These are phyloP conservation scores for Ceratobasidium sp. DNA, from an alignment of 1,284 basidiomycete genomes.

Conservation along the genomic window DNA sequence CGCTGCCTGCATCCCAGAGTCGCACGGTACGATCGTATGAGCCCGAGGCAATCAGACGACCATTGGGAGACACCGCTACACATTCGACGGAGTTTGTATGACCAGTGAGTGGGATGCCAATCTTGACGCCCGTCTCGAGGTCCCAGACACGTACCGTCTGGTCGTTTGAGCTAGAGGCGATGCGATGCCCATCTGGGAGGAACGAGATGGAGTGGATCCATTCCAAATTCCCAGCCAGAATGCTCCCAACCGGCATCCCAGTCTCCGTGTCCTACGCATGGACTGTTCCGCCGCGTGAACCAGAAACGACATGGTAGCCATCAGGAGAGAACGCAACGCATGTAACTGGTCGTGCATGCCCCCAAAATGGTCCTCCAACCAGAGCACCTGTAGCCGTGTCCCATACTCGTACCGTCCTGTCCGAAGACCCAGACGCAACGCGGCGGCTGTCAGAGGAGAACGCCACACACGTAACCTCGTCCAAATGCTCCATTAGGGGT, in stretches of 20 bases:
- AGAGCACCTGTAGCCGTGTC: constrained; percentile 20
- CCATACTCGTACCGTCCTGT: constrained; percentile 41
- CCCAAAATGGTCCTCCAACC: background rate
- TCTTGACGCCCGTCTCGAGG: background rate
- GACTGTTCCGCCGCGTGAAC: constrained; percentile 19
- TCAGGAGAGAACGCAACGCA: constrained; percentile 35
- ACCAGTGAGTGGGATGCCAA: background rate
- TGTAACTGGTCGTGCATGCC: constrained; percentile 8
- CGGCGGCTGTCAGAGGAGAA: constrained; percentile 44
- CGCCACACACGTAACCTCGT: constrained; percentile 65
- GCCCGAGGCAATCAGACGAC: constrained; percentile 89
- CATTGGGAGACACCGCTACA: constrained; percentile 84
- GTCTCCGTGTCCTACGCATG: constrained; percentile 25
- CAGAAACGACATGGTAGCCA: constrained; percentile 30
- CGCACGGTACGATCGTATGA: constrained; percentile 91
- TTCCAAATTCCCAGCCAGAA: constrained; percentile 5
- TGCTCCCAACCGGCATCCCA: constrained; percentile 49
- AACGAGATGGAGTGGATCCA: constrained; percentile 18
- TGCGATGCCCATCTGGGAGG: constrained; percentile 1
- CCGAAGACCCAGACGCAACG: constrained; percentile 40
- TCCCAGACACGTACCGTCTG: constrained; percentile 26
- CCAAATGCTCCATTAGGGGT: constrained; percentile 80
- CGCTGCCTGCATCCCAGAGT: constrained; percentile 79
- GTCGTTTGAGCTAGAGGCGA: constrained; percentile 20
- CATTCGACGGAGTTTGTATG: constrained; percentile 76